These are phyloP conservation scores for Vaccinium vitisidaea DNA, from an alignment of 148 eudicot species.

Conservation along the genomic window DNA sequence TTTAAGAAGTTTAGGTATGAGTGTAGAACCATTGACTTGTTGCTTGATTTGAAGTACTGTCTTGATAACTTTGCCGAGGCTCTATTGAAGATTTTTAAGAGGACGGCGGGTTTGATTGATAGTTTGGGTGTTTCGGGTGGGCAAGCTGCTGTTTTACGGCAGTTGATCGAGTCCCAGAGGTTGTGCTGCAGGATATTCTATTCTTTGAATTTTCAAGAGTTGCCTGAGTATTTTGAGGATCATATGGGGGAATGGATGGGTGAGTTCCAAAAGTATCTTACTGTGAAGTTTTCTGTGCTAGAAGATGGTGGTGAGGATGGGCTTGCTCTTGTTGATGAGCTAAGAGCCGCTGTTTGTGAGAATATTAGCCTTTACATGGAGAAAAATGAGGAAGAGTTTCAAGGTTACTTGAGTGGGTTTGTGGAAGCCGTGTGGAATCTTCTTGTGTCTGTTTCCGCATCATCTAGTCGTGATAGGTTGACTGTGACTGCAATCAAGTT, in stretches of 20 bases:
- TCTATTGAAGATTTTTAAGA: constrained; percentile 38
- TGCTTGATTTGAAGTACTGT: constrained; percentile 79
- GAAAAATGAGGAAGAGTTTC: constrained; percentile 83
- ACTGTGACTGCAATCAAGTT: constrained; percentile 86
- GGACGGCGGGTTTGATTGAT: constrained; percentile 58
- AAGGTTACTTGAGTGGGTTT: constrained; percentile 64
- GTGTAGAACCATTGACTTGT: constrained; percentile 58
- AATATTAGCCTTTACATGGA: constrained; percentile 85
- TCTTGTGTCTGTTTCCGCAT: constrained; percentile 59
- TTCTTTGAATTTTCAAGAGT: constrained; percentile 82
- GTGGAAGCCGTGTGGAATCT: constrained; percentile 74
- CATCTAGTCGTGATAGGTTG: constrained; percentile 74
- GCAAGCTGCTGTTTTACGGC: constrained; percentile 37
- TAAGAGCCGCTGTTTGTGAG: constrained; percentile 88
- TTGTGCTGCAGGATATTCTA: constrained; percentile 87
- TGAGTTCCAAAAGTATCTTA: constrained; percentile 76
- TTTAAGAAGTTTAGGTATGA: constrained; percentile 87
- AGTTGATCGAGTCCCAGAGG: constrained; percentile 77
- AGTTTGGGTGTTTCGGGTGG: constrained; percentile 45
- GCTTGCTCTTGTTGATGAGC: constrained; percentile 66
- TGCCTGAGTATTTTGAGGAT: constrained; percentile 96
- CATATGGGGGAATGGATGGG: constrained; percentile 86
- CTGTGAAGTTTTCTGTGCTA: constrained; percentile 50
- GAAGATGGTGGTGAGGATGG: constrained; percentile 75
- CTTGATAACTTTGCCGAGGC: constrained; percentile 70